Base-by-base conservation (phyloP, 2,329 filamentous ascomycete species). In the Colletotrichum sojae region DNA sequence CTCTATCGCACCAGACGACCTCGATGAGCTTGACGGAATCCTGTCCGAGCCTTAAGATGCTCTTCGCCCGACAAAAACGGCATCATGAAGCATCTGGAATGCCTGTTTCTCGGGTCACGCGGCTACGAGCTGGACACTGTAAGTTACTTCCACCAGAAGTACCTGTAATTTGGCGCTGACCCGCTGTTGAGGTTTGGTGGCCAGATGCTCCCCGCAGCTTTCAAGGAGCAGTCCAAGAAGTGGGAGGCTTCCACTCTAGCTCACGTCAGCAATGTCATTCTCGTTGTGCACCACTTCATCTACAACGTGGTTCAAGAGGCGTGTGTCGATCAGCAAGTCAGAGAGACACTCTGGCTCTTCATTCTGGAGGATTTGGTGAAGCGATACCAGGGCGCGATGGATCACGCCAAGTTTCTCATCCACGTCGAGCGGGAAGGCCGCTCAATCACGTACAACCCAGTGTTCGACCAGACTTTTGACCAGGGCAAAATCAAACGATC, bases 51-150 rank as follows among this genome's bases (percentile, higher is more conserved):
- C 45, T 71, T 5, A 53, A 25, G 9, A 18, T 68, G 59, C 40
- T 31, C 31, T 3, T 1, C 53, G 10, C 72, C 75, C 0, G 8
- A 45, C 0, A 5, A 67, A 0, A 71, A 73, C 0, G 71, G 76
- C 5, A 86, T 90, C 54, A 75, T 85, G 40, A 25, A 45, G 31
- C 65, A 68, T 6, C 54, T 60, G 5, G 18, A 43, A n/a, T n/a
- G 48, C 4, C 61, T 51, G 0, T 86, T 89, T 70, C 71, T 71
- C 0, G 72, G 76, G 0, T 87, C 82, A 0, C 84, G 86, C 0
- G 88, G 86, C 0, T 85, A 86, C 16, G 86, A 90, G 58, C 69
- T 91, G 0, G 88, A 88, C 0, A 89, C 83, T 4, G 82, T 82
- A 67, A 73, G 78, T 36, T 1, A 31, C 8, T 1, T 31, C 8